Base-by-base conservation (phyloP, 2,329 filamentous ascomycete genomes). In the Epichloe gansuensis region DNA sequence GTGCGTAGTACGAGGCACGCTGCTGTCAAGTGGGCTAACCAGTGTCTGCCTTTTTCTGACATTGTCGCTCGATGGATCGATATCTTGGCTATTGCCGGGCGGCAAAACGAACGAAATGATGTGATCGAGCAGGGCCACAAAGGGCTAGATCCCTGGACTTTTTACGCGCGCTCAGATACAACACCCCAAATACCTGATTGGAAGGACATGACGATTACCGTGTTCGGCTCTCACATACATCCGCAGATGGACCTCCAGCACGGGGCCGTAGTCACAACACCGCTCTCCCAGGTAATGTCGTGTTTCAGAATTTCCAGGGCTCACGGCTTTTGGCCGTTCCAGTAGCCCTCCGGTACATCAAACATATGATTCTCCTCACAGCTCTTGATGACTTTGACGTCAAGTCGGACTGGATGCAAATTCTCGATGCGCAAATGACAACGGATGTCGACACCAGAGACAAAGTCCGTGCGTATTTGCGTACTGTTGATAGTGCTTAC, bases 41-140 rank as follows among this genome's bases (percentile, higher is more conserved):
- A 88, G 49, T 95, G 89, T 61, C 73, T 98, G 5, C 80, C 85
- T 1, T 96, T 89, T 60, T 76, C 76, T 21, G 89, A 95, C 61
- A 76, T 88, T 9, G 75, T 85, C 39, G 93, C 82, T 28, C 81
- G 93, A 48, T 96, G 89, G 88, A 86, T 96, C 46, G 82, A 96
- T 65, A 79, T 97, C 15, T 75, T 96, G 48, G 91, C 91, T 7
- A 73, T 93, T 8, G 82, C 80, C 15, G 83, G 83, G 12, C 76
- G 76, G 3, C 67, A 72, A 3, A 78, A 81, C 49, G 86, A 91
- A 63, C 80, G 86, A 46, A 85, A 83, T 55, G 91, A 97, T 63
- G 83, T 97, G 3, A 70, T 88, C 1, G 93, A 98, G 64, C 91
- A 97, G 69, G 93, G 90, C 2, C 83, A 82, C 56, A 91, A 89